phyloP scores from a whole-genome alignment of 306 rosid genomes.

The Sesbania bispinosa region DNA sequence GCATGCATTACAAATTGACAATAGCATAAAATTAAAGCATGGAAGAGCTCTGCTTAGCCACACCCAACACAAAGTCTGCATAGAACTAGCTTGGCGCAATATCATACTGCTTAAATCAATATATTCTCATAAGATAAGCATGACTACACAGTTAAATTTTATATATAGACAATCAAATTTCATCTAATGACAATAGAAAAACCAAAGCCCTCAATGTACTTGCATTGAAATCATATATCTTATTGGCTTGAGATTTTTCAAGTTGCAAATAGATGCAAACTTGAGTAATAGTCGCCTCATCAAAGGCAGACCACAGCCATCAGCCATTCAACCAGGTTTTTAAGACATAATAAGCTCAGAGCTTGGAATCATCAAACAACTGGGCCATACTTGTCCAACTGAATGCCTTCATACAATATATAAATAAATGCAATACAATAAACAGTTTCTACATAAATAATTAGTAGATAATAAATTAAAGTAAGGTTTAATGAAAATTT shows the following conservation, averaged over 20 bases:
- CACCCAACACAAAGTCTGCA: constrained; percentile 8
- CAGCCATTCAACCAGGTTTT: background rate
- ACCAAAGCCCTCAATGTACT: background rate
- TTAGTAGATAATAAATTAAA: background rate
- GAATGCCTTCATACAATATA: background rate
- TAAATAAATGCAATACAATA: background rate
- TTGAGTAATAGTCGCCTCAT: background rate
- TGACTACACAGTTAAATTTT: constrained; percentile 7
- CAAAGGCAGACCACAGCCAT: background rate
- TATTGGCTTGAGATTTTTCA: constrained; percentile 12
- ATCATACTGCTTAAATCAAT: background rate
- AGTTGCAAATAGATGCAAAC: background rate
- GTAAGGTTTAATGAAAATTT: background rate
- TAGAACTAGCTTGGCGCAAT: background rate
- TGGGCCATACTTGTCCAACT: background rate
- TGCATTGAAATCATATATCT: constrained; percentile 5
- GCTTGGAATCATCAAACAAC: background rate
- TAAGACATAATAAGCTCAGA: background rate
- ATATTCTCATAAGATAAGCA: background rate
- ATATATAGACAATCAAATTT: background rate
- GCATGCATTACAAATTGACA: constrained; percentile 11
- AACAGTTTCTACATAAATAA: background rate
- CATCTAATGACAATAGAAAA: background rate
- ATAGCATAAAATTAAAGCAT: background rate
- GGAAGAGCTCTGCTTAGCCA: background rate